Evolutionary conservation across 78 protist genomes (phyloP).

Genomic region (Ministeria vibrans): DNA sequence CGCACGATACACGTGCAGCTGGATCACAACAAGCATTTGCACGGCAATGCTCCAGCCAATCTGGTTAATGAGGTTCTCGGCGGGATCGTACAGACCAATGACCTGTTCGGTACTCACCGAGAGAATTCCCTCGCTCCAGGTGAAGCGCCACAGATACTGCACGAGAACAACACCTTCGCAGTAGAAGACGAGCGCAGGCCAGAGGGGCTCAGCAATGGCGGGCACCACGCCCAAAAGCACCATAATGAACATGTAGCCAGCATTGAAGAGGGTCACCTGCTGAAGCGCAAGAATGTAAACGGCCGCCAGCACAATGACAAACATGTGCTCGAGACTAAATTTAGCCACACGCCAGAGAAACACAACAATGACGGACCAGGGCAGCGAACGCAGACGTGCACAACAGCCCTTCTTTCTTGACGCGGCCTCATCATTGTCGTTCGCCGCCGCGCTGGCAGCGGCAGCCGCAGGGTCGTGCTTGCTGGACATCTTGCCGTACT

Average conservation of each 20-base stretch:
- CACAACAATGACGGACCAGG: no score
- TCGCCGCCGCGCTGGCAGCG: no score
- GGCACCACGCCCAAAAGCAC: background rate
- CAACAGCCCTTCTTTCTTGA: no score
- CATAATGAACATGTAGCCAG: background rate
- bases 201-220: background rate
- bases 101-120: no score
- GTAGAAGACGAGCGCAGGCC: background rate
- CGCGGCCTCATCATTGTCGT: no score
- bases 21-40: background rate
- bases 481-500: no score
- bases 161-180: background rate
- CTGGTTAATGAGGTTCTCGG: background rate
- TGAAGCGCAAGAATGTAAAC: background rate
- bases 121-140: background rate
- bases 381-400: no score
- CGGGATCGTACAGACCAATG: background rate
- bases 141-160: background rate
- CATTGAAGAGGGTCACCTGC: background rate
- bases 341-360: no score
- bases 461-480: no score
- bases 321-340: no score
- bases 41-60: background rate
- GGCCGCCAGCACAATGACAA: background rate
- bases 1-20: slow-evolving; percentile 1